Evolutionary conservation across 768 basidiomycete species (phyloP).

Genomic region (Xerocomus spinulosus): DNA sequence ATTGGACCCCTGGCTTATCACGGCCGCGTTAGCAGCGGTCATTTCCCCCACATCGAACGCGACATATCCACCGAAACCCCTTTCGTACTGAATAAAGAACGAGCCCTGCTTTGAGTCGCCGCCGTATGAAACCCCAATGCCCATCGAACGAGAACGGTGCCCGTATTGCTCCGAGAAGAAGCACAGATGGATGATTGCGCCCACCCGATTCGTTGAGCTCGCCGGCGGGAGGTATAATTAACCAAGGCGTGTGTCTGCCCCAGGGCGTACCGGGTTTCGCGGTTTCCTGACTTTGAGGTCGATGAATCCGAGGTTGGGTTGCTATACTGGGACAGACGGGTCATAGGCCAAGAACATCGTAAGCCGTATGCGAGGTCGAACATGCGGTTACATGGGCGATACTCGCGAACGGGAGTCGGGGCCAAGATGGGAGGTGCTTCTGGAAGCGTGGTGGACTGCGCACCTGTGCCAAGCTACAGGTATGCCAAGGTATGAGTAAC

Average conservation of each 20-base stretch:
- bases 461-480: not conserved
- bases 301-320: not conserved
- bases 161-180: not conserved
- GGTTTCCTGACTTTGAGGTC: not conserved
- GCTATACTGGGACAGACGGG: not conserved
- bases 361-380: no score
- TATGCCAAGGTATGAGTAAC: not conserved
- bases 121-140: not conserved
- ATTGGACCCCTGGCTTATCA: not conserved
- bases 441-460: not conserved
- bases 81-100: not conserved
- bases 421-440: not conserved
- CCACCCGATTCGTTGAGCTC: not conserved
- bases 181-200: not conserved
- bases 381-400: no score
- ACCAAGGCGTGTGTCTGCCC: not conserved
- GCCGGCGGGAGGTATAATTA: not conserved
- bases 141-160: not conserved
- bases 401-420: not conserved
- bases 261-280: not conserved
- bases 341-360: no score
- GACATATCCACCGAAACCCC: not conserved
- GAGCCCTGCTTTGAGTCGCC: no score
- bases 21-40: not conserved
- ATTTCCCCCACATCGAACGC: not conserved